Evolutionary conservation across 192 early-diverging fungal genomes (phyloP), one percentile per base, ranked within the genome.

Genomic region (Coemansia sp.): DNA sequence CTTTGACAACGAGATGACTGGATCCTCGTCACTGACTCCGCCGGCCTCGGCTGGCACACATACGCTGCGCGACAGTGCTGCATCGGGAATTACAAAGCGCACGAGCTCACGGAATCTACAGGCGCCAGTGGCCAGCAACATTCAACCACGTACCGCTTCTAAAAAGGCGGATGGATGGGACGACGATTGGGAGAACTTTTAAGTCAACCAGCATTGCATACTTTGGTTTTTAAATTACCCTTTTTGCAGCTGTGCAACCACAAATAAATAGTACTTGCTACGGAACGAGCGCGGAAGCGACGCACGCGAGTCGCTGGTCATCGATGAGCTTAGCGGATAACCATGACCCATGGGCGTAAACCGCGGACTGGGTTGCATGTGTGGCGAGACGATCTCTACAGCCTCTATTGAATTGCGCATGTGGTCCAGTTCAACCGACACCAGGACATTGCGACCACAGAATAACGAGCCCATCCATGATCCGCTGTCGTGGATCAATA

Each of bases 151-250:
- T 25, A 9, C 72, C 0, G 47, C 35, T 5, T 19, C 59, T n/a
- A 75, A 75, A 47, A 65, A 68, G 25, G 19, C 72, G 7, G 49
- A 19, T 43, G 62, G 52, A 16, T 75, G 72, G 72, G 72, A 75
- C 19, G 72, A 75, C 45, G 62, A 75, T 12, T 75, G 72, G 72
- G 72, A 75, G 14, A 75, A 75, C 48, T 75, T 75, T 59, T 75
- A 75, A 53, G 16, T 12, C 26, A 3, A 3, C 8, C 11, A 10
- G 14, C 11, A 45, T 45, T 45, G 41, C 41, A 45, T 45, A n/a
- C 21, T 27, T 27, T 27, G 6, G 27, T 3, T 27, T 27, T 27
- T 27, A 27, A 5, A 5, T 27, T 27, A 3, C 27, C 27, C 3
- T 5, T 27, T 27, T 27, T 27, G 27, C 27, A 27, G 27, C 27